Percentiles rank a stretch among this genome's conserved stretches.
Conservation (phyloP, 2,329 filamentous ascomycete genomes). For the Aspergillus terreus region DNA sequence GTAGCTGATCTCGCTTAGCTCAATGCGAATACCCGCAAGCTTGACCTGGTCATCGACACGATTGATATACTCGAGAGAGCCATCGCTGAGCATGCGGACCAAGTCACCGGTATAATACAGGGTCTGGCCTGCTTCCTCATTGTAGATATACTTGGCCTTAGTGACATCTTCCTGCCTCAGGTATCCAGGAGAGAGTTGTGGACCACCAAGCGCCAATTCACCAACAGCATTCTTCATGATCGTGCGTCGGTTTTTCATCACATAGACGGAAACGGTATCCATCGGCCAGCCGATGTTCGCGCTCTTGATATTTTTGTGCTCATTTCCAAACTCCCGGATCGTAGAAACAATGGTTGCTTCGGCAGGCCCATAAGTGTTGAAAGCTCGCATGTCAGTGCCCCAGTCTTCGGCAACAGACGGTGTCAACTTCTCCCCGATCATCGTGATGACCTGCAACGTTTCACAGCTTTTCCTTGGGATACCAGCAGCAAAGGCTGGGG, state of each 20-base stretch:
- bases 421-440: conserved; percentile 34
- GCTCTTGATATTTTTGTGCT: conserved; percentile 21
- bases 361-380: conserved; percentile 40
- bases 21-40: conserved; percentile 24
- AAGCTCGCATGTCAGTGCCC: conserved; percentile 32
- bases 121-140: conserved; percentile 16
- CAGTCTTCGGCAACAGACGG: conserved; percentile 35
- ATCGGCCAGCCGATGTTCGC: conserved; percentile 32
- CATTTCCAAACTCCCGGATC: conserved; percentile 24
- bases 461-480: conserved; percentile 24
- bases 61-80: conserved; percentile 23
- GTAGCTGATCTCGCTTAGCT: conserved; percentile 31
- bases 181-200: conserved; percentile 28
- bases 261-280: conserved; percentile 27
- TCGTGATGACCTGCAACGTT: conserved; percentile 30
- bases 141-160: conserved; percentile 29
- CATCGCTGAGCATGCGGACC: conserved; percentile 23
- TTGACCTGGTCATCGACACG: conserved; percentile 27
- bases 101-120: conserved; percentile 35
- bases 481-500: conserved; percentile 29
- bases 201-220: conserved; percentile 28
- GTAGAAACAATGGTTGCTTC: conserved; percentile 35
- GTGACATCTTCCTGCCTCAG: conserved; percentile 28
- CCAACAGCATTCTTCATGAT: conserved; percentile 26
- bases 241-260: conserved; percentile 21